Base-by-base conservation (phyloP, 169 alveolate genomes). In the Theileria orientalis region DNA sequence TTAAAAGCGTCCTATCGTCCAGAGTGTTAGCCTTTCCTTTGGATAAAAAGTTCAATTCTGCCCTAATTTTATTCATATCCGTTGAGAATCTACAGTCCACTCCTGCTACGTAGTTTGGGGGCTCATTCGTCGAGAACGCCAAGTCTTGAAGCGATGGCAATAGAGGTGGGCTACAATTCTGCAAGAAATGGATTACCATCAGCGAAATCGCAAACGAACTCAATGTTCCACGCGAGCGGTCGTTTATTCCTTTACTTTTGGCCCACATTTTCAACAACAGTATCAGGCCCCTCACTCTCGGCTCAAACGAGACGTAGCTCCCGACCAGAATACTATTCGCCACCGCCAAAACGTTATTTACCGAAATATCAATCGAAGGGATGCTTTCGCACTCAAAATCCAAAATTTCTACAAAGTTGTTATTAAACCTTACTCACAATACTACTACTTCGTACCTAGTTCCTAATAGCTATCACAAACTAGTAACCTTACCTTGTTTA, bases 251-350 rank as follows among this genome's bases (percentile, higher is more conserved):
- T 71, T 87, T 87, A 23, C 41, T 40, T 61, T 85, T 80, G 21
- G 95, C 92, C 95, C 95, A 91, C 30, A 66, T 37, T 83, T 91
- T 91, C 27, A 91, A 74, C 0, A 88, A 92, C 60, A 91, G 77
- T 19, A 89, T 90, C 72, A 91, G 56, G 42, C 57, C 41, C 59
- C 80, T 83, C 14, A 91, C 90, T 76, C 95, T 87, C 59, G 71
- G 83, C 66, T 91, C 95, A 69, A 85, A 76, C 29, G 89, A 77
- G 21, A 87, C 92, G 60, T 91, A 91, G 47, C 83, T 85, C 49
- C 90, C 91, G 42, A 91, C 47, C 23, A 91, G 83, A 42, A 83
- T 80, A 13, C 94, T 86, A 60, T 91, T 91, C 19, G 82, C 63
- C 27, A 91, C 72, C 7, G 94, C 95, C 54, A 91, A 75, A 29